phyloP scores from a whole-genome alignment of 2,329 filamentous ascomycete species.

The Scedosporium apiospermum region DNA sequence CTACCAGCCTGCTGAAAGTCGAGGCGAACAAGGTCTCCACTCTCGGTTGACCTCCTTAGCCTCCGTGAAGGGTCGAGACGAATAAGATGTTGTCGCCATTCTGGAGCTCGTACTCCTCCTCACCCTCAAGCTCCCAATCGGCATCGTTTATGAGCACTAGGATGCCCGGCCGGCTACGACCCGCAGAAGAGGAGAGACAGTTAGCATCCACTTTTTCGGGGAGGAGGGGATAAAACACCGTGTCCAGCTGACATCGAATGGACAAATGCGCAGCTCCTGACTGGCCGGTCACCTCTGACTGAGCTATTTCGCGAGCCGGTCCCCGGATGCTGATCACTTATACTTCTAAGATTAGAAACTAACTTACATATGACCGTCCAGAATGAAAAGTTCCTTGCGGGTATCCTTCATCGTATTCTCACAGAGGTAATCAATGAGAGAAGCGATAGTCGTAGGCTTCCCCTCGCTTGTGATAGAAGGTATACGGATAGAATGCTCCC shows the following conservation, averaged over 20 bases:
- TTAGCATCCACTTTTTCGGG: background rate
- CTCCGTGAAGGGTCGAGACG: conserved; percentile 91
- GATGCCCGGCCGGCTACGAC: conserved; percentile 76
- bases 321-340: background rate
- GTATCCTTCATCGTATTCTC: conserved; percentile 75
- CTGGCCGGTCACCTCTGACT: background rate
- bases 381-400: conserved; percentile 79
- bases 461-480: conserved; percentile 53
- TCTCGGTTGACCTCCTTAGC: conserved; percentile 35
- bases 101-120: conserved; percentile 81
- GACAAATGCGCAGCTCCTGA: background rate
- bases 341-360: conserved; percentile 26
- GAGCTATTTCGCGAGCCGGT: background rate
- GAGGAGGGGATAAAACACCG: background rate
- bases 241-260: background rate
- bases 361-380: conserved; percentile 79
- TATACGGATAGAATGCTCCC: conserved; percentile 60
- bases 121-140: conserved; percentile 96
- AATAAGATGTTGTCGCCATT: conserved; percentile 82
- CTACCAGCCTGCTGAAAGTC: background rate
- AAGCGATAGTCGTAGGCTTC: conserved; percentile 57
- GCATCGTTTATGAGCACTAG: conserved; percentile 95
- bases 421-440: conserved; percentile 71
- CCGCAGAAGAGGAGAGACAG: conserved; percentile 8
- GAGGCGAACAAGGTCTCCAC: background rate